These are phyloP conservation scores for Microcyclospora pomicola DNA, from an alignment of 2,329 filamentous ascomycete species.

Conservation along the genomic window DNA sequence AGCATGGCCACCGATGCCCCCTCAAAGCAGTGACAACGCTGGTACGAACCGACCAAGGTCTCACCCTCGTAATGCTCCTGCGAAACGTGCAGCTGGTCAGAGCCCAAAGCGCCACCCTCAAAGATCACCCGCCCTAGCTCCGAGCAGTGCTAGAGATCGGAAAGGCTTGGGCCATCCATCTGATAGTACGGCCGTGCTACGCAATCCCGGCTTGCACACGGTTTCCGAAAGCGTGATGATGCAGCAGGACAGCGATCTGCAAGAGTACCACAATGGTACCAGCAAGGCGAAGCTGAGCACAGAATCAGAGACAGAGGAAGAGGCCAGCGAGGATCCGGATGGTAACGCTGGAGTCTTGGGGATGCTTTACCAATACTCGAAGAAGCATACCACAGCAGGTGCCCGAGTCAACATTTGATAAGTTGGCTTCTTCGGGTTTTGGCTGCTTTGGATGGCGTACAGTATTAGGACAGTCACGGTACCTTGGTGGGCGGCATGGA, in stretches of 20 bases:
- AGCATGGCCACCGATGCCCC: constrained; percentile 16
- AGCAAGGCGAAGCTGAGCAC: constrained; percentile 21
- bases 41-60: too few species aligned
- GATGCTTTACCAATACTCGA: constrained; percentile 53
- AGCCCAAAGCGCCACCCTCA: too few species aligned
- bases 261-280: constrained; percentile 33
- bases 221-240: constrained; percentile 32
- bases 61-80: constrained; percentile 1
- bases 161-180: background rate
- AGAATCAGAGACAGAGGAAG: constrained; percentile 30
- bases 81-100: constrained; percentile 1
- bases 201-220: constrained; percentile 5
- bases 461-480: too few species aligned
- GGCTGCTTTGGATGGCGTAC: too few species aligned
- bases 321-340: constrained; percentile 28
- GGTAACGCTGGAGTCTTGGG: constrained; percentile 47
- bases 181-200: constrained; percentile 1
- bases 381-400: constrained; percentile 40
- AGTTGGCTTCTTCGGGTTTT: too few species aligned
- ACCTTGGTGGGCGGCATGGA: too few species aligned
- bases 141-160: constrained; percentile 1
- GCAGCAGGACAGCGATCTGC: constrained; percentile 43
- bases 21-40: too few species aligned
- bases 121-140: background rate
- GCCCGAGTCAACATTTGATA: too few species aligned